A percentile compares a stretch with the other conserved stretches of the same genome.
These are phyloP conservation scores for Diutina pseudorugosa DNA, from an alignment of 1,139 yeast genomes.

Conservation along the genomic window DNA sequence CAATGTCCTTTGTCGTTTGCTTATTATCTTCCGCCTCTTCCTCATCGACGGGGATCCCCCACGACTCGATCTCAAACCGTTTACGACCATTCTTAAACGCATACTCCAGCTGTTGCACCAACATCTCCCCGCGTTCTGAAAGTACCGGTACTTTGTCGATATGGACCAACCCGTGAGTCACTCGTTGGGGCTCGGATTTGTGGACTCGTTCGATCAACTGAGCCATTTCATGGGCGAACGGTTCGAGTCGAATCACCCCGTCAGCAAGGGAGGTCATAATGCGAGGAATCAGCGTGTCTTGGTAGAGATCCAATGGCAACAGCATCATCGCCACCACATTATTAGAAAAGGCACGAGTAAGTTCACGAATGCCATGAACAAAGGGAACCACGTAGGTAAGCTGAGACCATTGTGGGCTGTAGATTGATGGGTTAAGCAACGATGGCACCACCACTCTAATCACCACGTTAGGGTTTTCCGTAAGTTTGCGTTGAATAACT, in stretches of 20 bases:
- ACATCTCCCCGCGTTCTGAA: conserved; percentile 74
- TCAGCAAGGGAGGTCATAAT: conserved; percentile 55
- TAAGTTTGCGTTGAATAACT: conserved; percentile 20
- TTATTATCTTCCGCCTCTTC: conserved; percentile 23
- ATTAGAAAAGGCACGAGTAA: conserved; percentile 35
- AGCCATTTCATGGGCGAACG: conserved; percentile 68
- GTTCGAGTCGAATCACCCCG: conserved; percentile 63
- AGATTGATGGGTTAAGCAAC: conserved; percentile 67
- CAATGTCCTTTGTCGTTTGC: conserved; percentile 25
- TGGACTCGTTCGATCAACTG: conserved; percentile 56
- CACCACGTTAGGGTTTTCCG: conserved; percentile 22
- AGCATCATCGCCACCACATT: conserved; percentile 41
- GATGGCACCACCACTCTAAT: conserved; percentile 66
- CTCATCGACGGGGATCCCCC: conserved; percentile 88
- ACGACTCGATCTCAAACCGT: conserved; percentile 75
- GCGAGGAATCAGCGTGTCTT: conserved; percentile 32
- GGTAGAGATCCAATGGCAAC: conserved; percentile 52
- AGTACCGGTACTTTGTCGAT: conserved; percentile 59
- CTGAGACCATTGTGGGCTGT: conserved; percentile 40
- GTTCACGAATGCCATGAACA: conserved; percentile 43
- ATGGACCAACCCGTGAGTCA: conserved; percentile 80
- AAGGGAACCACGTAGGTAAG: conserved; percentile 47
- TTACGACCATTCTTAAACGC: conserved; percentile 80
- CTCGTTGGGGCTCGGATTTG: conserved; percentile 58
- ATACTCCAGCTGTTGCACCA: conserved; percentile 59